phyloP scores from a whole-genome alignment of 805 yeast species.

The Scheffersomyces ergatensis region DNA sequence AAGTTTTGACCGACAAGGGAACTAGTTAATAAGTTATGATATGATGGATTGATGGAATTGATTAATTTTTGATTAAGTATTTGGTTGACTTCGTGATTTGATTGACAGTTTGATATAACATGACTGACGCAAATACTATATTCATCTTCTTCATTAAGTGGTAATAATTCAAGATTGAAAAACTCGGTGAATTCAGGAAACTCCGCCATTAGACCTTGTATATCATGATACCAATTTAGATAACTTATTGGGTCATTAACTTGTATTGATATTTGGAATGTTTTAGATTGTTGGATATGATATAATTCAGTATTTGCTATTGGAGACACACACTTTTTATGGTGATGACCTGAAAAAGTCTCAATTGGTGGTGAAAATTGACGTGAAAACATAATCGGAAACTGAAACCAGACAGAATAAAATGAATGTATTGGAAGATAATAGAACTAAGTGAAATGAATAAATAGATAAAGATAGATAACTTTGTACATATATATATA shows the following conservation, averaged over 20 bases:
- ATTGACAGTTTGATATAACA: constrained; percentile 2
- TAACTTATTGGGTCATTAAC: constrained; percentile 4
- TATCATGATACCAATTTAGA: constrained; percentile 7
- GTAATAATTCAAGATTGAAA: constrained; percentile 5
- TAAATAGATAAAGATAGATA: no score
- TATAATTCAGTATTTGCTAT: neutral
- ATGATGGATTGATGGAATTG: constrained; percentile 1
- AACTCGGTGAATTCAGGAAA: constrained; percentile 4
- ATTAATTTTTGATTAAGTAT: constrained; percentile 6
- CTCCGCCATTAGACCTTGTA: constrained; percentile 1
- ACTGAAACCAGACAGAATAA: no score
- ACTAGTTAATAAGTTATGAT: constrained; percentile 1
- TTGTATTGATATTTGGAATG: neutral
- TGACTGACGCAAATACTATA: constrained; percentile 1
- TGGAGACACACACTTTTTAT: neutral
- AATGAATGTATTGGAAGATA: no score
- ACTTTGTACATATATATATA: no score
- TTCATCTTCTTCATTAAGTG: constrained; percentile 3
- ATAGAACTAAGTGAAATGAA: no score
- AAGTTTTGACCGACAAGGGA: constrained; percentile 9
- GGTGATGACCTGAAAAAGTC: constrained; percentile 1
- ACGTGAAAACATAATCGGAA: neutral
- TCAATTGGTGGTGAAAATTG: neutral
- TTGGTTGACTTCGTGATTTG: constrained; percentile 4
- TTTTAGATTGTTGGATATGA: constrained; percentile 1